Percentiles rank a stretch among this genome's conserved stretches.
These are phyloP conservation scores for Tylopilus balloui DNA, from an alignment of 768 basidiomycete species.

Conservation along the genomic window DNA sequence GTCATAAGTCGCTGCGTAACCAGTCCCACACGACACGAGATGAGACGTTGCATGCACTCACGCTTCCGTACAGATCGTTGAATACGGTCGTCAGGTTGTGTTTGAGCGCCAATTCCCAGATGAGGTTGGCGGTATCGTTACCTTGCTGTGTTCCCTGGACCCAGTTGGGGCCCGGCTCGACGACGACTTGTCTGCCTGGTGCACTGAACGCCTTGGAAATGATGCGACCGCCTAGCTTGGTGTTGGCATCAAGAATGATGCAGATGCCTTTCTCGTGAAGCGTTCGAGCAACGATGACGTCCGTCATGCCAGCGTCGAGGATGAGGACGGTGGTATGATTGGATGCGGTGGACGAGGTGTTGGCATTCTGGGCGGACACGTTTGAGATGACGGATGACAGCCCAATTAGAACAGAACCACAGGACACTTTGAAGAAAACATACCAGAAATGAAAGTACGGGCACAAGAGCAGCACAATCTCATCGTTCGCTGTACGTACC, in stretches of 20 bases:
- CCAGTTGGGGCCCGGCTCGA: constrained; percentile 64
- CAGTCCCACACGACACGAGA: neutral
- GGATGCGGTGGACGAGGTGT: constrained; percentile 1
- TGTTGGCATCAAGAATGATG: constrained; percentile 55
- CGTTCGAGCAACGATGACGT: constrained; percentile 60
- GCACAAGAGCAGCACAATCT: neutral
- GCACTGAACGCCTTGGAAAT: constrained; percentile 42
- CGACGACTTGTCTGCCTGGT: constrained; percentile 32
- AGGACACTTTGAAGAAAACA: constrained; percentile 8
- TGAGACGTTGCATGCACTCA: constrained; percentile 35
- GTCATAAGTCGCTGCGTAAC: constrained; percentile 49
- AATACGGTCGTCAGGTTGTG: constrained; percentile 44
- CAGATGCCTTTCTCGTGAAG: constrained; percentile 54
- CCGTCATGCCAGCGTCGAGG: constrained; percentile 63
- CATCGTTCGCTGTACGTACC: neutral
- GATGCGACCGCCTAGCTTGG: constrained; percentile 60
- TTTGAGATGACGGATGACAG: constrained; percentile 1
- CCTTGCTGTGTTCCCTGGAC: constrained; percentile 50
- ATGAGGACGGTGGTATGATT: constrained; percentile 44
- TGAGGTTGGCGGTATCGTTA: constrained; percentile 53
- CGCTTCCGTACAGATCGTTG: constrained; percentile 42
- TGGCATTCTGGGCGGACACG: constrained; percentile 13
- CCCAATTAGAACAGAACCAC: neutral
- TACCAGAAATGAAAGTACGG: constrained; percentile 1
- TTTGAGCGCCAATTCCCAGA: constrained; percentile 53